Evolutionary conservation across 2,329 filamentous ascomycete genomes (phyloP).

Genomic region (Lasiodiplodia hormozganensis): DNA sequence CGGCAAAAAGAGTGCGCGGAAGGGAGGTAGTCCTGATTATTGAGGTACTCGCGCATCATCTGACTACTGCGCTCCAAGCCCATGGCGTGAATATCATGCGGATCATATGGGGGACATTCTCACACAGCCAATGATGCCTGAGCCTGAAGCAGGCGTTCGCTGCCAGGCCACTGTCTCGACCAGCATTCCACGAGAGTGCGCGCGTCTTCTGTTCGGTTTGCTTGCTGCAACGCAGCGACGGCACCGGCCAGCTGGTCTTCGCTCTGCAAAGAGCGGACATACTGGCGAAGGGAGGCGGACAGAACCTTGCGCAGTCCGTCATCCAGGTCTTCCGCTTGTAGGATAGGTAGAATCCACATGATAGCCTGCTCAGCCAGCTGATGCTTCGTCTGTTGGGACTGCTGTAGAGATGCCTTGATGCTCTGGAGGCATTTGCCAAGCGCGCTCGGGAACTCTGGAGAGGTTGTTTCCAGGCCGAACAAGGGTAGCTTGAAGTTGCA

Average conservation of each 20-base stretch:
- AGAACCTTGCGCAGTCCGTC: constrained; percentile 62
- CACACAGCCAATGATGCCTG: constrained; percentile 13
- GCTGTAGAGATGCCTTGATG: constrained; percentile 61
- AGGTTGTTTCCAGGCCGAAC: constrained; percentile 67
- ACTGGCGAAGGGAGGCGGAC: constrained; percentile 49
- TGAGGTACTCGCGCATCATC: background rate
- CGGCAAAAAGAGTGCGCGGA: constrained; percentile 65
- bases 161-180: constrained; percentile 28
- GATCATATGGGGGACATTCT: background rate
- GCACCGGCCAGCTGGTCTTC: constrained; percentile 23
- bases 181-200: constrained; percentile 37
- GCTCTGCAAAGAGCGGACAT: constrained; percentile 34
- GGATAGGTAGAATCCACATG: constrained; percentile 56
- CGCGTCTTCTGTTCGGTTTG: constrained; percentile 36
- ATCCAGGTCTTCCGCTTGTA: constrained; percentile 57
- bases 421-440: constrained; percentile 70
- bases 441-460: constrained; percentile 75
- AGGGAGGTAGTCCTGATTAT: constrained; percentile 39
- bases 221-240: constrained; percentile 9
- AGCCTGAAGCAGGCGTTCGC: constrained; percentile 23
- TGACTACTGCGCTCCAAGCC: background rate
- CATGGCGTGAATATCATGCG: background rate
- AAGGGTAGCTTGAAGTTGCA: constrained; percentile 77
- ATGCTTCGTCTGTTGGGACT: constrained; percentile 41
- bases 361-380: constrained; percentile 56